Conservation (phyloP, 2,329 filamentous ascomycete species). For the Trichoderma breve region DNA sequence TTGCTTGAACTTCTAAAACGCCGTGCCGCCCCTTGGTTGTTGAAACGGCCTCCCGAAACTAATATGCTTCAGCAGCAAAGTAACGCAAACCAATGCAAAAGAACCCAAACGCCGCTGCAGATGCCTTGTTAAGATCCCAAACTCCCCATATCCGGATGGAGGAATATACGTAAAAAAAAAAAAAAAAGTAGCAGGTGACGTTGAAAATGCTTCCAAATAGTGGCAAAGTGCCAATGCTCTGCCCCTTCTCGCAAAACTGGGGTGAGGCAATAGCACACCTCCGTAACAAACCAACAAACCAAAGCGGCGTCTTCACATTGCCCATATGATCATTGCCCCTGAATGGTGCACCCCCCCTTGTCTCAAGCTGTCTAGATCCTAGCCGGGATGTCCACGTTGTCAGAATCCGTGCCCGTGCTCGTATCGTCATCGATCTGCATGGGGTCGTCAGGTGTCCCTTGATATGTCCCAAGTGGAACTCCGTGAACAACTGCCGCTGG, state of each 20-base stretch:
- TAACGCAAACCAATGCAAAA: background rate
- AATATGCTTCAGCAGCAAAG: background rate
- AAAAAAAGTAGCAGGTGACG: background rate
- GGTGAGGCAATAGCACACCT: background rate
- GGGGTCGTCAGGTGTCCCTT: conserved; percentile 27
- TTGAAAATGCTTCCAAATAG: background rate
- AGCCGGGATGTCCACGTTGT: conserved; percentile 33
- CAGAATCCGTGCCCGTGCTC: conserved; percentile 21
- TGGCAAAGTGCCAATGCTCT: background rate
- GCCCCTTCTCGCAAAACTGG: background rate
- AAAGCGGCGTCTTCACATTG: background rate
- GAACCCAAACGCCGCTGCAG: background rate
- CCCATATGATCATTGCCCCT: background rate
- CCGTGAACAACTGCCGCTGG: background rate
- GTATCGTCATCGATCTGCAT: conserved; percentile 29
- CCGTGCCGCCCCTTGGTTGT: background rate
- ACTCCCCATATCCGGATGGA: background rate
- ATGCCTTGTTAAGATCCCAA: background rate
- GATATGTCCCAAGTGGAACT: background rate
- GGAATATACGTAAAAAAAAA: background rate
- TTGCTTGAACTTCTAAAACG: background rate
- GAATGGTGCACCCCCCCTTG: background rate
- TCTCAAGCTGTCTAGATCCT: background rate
- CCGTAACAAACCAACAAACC: background rate
- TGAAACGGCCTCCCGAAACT: background rate